Percentiles rank a stretch among this genome's conserved stretches.
Evolutionary conservation across 2,329 filamentous ascomycete genomes (phyloP).

Genomic region (Pyrenochaeta sp.): DNA sequence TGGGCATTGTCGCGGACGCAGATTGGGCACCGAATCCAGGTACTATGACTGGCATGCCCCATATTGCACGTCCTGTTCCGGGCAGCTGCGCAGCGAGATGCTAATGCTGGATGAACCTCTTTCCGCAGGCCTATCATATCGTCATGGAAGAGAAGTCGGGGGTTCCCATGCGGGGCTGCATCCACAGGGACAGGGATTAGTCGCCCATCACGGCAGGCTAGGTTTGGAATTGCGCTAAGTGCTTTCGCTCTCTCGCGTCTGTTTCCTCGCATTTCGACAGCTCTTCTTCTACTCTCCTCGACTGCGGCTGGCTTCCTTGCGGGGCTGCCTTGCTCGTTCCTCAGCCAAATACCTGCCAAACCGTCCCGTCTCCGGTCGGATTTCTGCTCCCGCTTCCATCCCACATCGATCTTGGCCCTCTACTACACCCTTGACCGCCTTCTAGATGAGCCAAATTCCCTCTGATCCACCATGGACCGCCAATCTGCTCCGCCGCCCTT

Average conservation of each 20-base stretch:
- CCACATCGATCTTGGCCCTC: no score
- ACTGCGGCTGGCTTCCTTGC: no score
- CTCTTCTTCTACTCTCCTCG: neutral
- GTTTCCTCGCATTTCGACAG: neutral
- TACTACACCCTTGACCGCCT: conserved; percentile 1
- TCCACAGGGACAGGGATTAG: conserved; percentile 9
- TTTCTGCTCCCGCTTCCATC: conserved; percentile 1
- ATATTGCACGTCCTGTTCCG: conserved; percentile 10
- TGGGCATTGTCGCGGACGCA: conserved; percentile 7
- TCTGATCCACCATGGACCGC: conserved; percentile 45
- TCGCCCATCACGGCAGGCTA: conserved; percentile 7
- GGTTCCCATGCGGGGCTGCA: conserved; percentile 19
- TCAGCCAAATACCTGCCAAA: neutral
- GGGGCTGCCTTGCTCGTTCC: no score
- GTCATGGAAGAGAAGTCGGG: conserved; percentile 1
- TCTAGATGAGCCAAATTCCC: conserved; percentile 21
- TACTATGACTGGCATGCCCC: neutral
- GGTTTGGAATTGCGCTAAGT: conserved; percentile 11
- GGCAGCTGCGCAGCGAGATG: neutral
- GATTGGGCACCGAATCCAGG: neutral
- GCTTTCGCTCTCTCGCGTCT: conserved; percentile 23
- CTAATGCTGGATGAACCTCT: neutral
- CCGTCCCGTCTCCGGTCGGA: neutral
- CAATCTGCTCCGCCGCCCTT: conserved; percentile 49
- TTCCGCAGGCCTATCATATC: conserved; percentile 10